Evolutionary conservation across 192 early-diverging fungal species (phyloP), one percentile per base, ranked within the genome.

Genomic region (Thoreauomyces humboldtii): DNA sequence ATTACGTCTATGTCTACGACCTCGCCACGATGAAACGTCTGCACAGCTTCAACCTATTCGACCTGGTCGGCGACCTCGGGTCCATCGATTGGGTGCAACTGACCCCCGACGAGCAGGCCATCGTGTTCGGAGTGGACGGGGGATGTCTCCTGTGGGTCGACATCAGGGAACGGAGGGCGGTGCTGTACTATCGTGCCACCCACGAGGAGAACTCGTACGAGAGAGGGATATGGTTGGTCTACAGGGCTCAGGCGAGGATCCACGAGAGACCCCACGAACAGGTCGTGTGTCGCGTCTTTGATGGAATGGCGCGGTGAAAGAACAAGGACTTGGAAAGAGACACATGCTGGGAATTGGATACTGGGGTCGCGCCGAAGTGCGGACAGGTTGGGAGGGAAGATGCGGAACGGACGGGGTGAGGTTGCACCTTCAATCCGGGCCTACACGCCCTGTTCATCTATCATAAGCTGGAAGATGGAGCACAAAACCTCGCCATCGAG

Each of bases 51-150:
- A 57, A 57, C 25, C 35, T 57, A 36, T 57, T 57, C 38, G 55
- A 57, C 25, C 31, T 32, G n/a, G 33, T 37, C 19, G 55, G 55
- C 29, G 55, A 57, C 35, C 35, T 34, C 19, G 55, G 55, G 12
- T 22, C 11, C 34, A 57, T 57, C 55, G 55, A 57, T 36, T 57
- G 55, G 55, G 55, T 57, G 1, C 55, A 57, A 36, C 14, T 57
- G 9, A 35, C 55, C 2, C 35, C 35, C 12, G 55, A 57, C 55
- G 55, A 57, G 55, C 34, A 37, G 19, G 55, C 34, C 35, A 37
- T 57, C 2, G 19, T 57, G 15, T 57, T 57, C 19, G 55, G 32
- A 4, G 35, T 37, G 2, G 55, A 32, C 22, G 34, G 35, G 14
- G 55, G 55, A 19, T 37, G 34, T n/a, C 55, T 57, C 27, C 11